phyloP scores from a whole-genome alignment of 192 early-diverging fungal species.

The Podila epigama region DNA sequence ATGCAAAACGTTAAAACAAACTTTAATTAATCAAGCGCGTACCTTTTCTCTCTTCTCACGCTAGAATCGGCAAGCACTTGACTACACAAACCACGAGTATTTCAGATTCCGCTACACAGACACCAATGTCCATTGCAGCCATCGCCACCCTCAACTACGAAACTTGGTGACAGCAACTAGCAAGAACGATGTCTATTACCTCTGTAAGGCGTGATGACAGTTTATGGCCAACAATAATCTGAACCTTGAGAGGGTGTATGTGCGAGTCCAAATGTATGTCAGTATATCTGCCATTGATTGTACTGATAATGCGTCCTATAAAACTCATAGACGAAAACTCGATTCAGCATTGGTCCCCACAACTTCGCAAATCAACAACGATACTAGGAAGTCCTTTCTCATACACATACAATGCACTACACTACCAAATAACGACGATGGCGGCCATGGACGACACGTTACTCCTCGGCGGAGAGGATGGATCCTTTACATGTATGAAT shows the following conservation, averaged over 20 bases:
- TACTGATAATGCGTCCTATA: no score
- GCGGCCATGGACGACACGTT: slow-evolving; percentile 28
- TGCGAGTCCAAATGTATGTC: no score
- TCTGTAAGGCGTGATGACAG: slow-evolving; percentile 15
- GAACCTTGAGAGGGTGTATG: no score
- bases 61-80: slow-evolving; percentile 22
- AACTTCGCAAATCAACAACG: slow-evolving; percentile 24
- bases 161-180: slow-evolving; percentile 34
- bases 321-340: slow-evolving; percentile 52
- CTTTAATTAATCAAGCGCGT: no score
- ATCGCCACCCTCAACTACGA: slow-evolving; percentile 35
- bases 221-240: no score
- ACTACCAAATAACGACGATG: slow-evolving; percentile 25
- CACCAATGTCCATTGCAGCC: slow-evolving; percentile 36
- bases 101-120: slow-evolving; percentile 42
- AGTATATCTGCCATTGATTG: no score
- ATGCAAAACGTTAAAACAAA: no score
- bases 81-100: slow-evolving; percentile 23
- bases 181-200: slow-evolving; percentile 45
- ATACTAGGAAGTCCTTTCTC: slow-evolving; percentile 38
- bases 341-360: slow-evolving; percentile 57
- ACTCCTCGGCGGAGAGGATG: slow-evolving; percentile 32
- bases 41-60: neutral
- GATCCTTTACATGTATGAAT: slow-evolving; percentile 28
- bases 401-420: neutral